phyloP scores from a whole-genome alignment of 768 basidiomycete species.

The Pulveroboletus sp. region DNA sequence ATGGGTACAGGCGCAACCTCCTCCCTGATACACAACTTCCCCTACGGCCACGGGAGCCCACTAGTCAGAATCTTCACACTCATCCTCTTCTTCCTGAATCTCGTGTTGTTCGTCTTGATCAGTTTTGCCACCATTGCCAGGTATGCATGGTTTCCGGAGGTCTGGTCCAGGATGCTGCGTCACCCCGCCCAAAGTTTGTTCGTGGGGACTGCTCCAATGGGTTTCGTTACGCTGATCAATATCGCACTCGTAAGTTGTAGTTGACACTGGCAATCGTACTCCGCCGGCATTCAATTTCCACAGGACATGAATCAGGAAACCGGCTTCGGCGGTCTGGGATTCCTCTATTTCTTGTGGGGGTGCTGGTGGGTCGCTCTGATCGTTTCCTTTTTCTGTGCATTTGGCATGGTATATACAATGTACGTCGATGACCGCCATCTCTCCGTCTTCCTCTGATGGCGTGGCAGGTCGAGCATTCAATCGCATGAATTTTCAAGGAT shows the following conservation, averaged over 20 bases:
- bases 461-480: slow-evolving; percentile 41
- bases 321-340: slow-evolving; percentile 32
- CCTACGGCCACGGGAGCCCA: slow-evolving; percentile 35
- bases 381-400: slow-evolving; percentile 39
- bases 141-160: slow-evolving; percentile 37
- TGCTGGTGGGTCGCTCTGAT: slow-evolving; percentile 49
- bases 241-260: slow-evolving; percentile 31
- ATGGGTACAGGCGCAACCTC: slow-evolving; percentile 45
- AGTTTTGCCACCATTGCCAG: slow-evolving; percentile 33
- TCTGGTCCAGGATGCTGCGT: slow-evolving; percentile 43
- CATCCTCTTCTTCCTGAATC: slow-evolving; percentile 37
- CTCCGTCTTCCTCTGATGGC: not conserved
- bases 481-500: slow-evolving; percentile 38
- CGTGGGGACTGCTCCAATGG: slow-evolving; percentile 43
- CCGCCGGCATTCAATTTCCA: not conserved
- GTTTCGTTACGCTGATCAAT: slow-evolving; percentile 41
- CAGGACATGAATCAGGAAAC: slow-evolving; percentile 33
- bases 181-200: slow-evolving; percentile 45
- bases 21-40: slow-evolving; percentile 38
- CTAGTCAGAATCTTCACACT: slow-evolving; percentile 34
- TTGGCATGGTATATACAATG: slow-evolving; percentile 50
- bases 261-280: not conserved
- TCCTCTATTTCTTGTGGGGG: slow-evolving; percentile 42
- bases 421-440: slow-evolving; percentile 10
- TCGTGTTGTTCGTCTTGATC: slow-evolving; percentile 36